phyloP scores from a whole-genome alignment of 2,329 filamentous ascomycete species.

The Aspergillus unguis region DNA sequence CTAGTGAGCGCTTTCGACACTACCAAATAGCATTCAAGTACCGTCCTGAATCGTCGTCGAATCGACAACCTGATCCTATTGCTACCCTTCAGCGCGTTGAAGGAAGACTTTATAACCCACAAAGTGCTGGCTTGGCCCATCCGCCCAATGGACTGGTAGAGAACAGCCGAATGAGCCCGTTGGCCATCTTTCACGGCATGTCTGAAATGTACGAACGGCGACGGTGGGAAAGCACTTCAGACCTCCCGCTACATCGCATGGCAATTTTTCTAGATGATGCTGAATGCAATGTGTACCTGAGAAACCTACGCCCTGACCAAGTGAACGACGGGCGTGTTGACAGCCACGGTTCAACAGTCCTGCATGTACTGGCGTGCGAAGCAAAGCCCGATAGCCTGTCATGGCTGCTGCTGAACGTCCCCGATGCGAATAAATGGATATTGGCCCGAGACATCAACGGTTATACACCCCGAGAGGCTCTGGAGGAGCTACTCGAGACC shows the following conservation, averaged over 20 bases:
- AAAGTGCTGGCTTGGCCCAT: too few species aligned
- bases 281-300: slow-evolving; percentile 16
- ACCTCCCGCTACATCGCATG: too few species aligned
- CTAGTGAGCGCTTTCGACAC: slow-evolving; percentile 12
- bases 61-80: slow-evolving; percentile 11
- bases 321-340: slow-evolving; percentile 15
- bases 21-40: too few species aligned
- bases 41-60: slow-evolving; percentile 6
- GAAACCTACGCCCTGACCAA: slow-evolving; percentile 6
- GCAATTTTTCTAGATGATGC: slow-evolving; percentile 14
- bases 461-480: background rate
- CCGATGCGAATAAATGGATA: slow-evolving; percentile 18
- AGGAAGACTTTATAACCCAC: too few species aligned
- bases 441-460: slow-evolving; percentile 4
- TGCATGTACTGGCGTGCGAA: slow-evolving; percentile 26
- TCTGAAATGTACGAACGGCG: too few species aligned
- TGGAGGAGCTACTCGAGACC: slow-evolving; percentile 25
- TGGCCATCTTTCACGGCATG: too few species aligned
- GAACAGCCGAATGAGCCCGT: too few species aligned
- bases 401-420: slow-evolving; percentile 28
- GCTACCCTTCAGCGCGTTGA: too few species aligned
- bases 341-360: slow-evolving; percentile 24
- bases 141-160: too few species aligned
- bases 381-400: slow-evolving; percentile 21
- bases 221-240: too few species aligned